Evolutionary conservation across 2,329 filamentous ascomycete genomes (phyloP).

Genomic region (Triangularia setosa): DNA sequence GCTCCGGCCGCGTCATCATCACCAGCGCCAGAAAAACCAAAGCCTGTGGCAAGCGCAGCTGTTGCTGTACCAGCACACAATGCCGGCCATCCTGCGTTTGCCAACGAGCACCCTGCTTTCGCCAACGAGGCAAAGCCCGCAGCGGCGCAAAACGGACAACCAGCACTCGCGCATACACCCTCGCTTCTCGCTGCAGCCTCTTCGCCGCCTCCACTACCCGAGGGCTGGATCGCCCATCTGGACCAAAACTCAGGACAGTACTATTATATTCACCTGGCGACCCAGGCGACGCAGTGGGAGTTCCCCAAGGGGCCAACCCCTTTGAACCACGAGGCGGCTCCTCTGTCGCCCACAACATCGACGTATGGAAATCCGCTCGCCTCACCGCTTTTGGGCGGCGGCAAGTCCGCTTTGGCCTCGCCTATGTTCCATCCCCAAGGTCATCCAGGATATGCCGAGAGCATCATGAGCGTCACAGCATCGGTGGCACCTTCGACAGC

Average conservation of each 20-base stretch:
- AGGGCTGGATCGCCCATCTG: conserved; percentile 97
- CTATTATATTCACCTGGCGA: conserved; percentile 96
- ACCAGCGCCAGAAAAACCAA: conserved; percentile 20
- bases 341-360: conserved; percentile 76
- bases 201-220: conserved; percentile 87
- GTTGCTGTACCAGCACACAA: conserved; percentile 17
- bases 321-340: conserved; percentile 74
- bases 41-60: conserved; percentile 16
- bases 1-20: conserved; percentile 12
- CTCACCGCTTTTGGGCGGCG: conserved; percentile 63
- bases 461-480: conserved; percentile 75
- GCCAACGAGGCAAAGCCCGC: conserved; percentile 70
- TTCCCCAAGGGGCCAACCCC: conserved; percentile 95
- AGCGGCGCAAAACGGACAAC: conserved; percentile 42
- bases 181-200: conserved; percentile 57
- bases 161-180: conserved; percentile 42
- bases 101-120: conserved; percentile 81
- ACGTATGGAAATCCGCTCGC: conserved; percentile 70
- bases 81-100: conserved; percentile 58
- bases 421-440: conserved; percentile 80
- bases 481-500: conserved; percentile 69
- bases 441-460: conserved; percentile 73
- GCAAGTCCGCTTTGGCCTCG: conserved; percentile 67
- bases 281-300: conserved; percentile 97
- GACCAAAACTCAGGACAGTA: conserved; percentile 96